Evolutionary conservation across 306 rosid genomes (phyloP).

Genomic region (Coriaria nepalensis): DNA sequence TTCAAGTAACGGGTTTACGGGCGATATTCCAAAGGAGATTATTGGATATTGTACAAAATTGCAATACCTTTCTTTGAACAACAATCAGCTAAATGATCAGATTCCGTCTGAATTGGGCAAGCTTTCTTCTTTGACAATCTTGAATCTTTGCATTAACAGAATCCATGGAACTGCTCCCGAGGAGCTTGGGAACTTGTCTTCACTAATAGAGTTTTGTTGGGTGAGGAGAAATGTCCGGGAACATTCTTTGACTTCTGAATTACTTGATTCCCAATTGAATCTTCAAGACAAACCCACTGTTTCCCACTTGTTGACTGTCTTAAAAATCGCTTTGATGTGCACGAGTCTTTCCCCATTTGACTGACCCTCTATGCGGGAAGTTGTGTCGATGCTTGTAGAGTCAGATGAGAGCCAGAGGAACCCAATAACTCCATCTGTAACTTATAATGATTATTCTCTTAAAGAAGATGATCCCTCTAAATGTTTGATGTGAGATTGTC

Average conservation of each 20-base stretch:
- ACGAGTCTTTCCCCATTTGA: slow-evolving; percentile 52
- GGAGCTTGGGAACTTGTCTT: slow-evolving; percentile 62
- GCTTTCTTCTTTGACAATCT: slow-evolving; percentile 36
- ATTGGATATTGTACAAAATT: slow-evolving; percentile 53
- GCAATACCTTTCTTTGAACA: slow-evolving; percentile 54
- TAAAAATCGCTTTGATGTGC: slow-evolving; percentile 74
- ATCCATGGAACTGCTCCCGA: slow-evolving; percentile 53
- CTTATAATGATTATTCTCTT: slow-evolving; percentile 25
- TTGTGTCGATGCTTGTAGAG: slow-evolving; percentile 68
- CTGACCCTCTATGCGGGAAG: slow-evolving; percentile 73
- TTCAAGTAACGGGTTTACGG: slow-evolving; percentile 38
- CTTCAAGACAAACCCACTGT: slow-evolving; percentile 40
- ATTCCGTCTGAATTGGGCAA: slow-evolving; percentile 80
- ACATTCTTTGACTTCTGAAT: slow-evolving; percentile 39
- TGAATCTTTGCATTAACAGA: slow-evolving; percentile 75
- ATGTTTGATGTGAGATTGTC: neutral
- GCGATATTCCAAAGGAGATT: slow-evolving; percentile 59
- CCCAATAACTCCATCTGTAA: slow-evolving; percentile 25
- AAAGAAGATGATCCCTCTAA: slow-evolving; percentile 15
- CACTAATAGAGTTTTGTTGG: slow-evolving; percentile 60
- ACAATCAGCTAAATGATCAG: slow-evolving; percentile 58
- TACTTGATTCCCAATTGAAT: slow-evolving; percentile 63
- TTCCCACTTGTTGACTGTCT: slow-evolving; percentile 68
- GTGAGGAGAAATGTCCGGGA: slow-evolving; percentile 37
- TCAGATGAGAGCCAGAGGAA: slow-evolving; percentile 48